Conservation (phyloP, 2,329 filamentous ascomycete genomes). For the Aspergillus fumigatiaffinis region DNA sequence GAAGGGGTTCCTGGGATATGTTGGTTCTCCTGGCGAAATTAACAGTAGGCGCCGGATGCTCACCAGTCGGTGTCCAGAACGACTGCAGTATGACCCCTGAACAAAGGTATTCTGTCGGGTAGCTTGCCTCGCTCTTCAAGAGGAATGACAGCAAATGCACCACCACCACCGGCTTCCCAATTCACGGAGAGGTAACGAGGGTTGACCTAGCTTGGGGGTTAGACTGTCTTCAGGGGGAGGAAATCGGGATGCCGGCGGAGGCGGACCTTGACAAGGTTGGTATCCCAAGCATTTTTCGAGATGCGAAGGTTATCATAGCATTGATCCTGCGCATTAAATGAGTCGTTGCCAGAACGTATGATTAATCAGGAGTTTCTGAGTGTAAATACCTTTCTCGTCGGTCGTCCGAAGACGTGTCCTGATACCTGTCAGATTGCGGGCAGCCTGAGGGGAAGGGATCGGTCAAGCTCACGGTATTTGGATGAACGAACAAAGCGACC, state of each 20-base stretch:
- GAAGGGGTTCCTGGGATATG: constrained; percentile 74
- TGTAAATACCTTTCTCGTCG: constrained; percentile 69
- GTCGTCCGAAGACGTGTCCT: constrained; percentile 96
- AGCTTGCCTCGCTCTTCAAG: constrained; percentile 83
- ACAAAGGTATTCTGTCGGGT: constrained; percentile 89
- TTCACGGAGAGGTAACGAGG: constrained; percentile 95
- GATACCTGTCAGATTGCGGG: constrained; percentile 29
- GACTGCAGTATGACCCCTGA: constrained; percentile 90
- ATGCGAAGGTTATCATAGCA: constrained; percentile 98
- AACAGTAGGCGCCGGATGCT: constrained; percentile 25
- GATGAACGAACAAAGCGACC: constrained; percentile 70
- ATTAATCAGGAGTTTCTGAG: background rate
- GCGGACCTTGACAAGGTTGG: constrained; percentile 90
- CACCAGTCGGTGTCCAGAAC: constrained; percentile 98
- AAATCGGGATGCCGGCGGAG: constrained; percentile 23
- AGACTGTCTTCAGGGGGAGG: constrained; percentile 15
- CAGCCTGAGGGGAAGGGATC: constrained; percentile 12
- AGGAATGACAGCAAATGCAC: constrained; percentile 94
- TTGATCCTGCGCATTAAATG: constrained; percentile 60
- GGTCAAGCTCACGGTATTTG: constrained; percentile 61
- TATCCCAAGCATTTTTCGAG: constrained; percentile 98
- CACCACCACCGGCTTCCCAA: constrained; percentile 94
- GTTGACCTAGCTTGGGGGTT: constrained; percentile 64
- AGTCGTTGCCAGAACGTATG: background rate
- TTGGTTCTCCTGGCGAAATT: constrained; percentile 7